Conservation (phyloP, 768 basidiomycete genomes). For the Kwoniella newhampshirensis region DNA sequence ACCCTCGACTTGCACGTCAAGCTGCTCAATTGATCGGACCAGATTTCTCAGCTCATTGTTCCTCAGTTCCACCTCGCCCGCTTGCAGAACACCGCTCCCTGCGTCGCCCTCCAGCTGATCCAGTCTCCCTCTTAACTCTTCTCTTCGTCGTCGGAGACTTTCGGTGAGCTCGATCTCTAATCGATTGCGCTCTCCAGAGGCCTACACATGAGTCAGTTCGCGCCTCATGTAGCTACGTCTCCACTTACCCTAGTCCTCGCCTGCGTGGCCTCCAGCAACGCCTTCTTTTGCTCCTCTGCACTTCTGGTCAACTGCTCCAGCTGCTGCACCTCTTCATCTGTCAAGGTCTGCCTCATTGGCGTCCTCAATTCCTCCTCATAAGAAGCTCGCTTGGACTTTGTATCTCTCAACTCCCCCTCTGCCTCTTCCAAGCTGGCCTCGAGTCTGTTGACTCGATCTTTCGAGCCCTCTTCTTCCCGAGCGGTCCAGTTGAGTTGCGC, state of each 20-base stretch:
- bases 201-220: slow-evolving; percentile 54
- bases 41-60: slow-evolving; percentile 69
- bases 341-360: slow-evolving; percentile 73
- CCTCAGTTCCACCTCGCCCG: slow-evolving; percentile 55
- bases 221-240: too few species aligned
- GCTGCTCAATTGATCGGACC: slow-evolving; percentile 64
- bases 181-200: slow-evolving; percentile 72
- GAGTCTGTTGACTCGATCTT: slow-evolving; percentile 63
- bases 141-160: slow-evolving; percentile 71
- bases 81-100: slow-evolving; percentile 67
- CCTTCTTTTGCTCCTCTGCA: slow-evolving; percentile 71
- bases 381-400: slow-evolving; percentile 65
- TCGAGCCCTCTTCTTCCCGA: slow-evolving; percentile 70
- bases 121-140: slow-evolving; percentile 73
- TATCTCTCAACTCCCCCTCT: slow-evolving; percentile 66
- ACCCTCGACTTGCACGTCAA: slow-evolving; percentile 63
- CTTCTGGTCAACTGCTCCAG: slow-evolving; percentile 71
- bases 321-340: slow-evolving; percentile 66
- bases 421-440: slow-evolving; percentile 71
- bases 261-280: slow-evolving; percentile 67
- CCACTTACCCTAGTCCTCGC: slow-evolving; percentile 67
- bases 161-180: slow-evolving; percentile 93
- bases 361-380: slow-evolving; percentile 69
- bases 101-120: slow-evolving; percentile 66
- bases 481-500: slow-evolving; percentile 64